phyloP scores from a whole-genome alignment of 805 yeast species.

The Saccharomycopsis oosterbeekiorum region DNA sequence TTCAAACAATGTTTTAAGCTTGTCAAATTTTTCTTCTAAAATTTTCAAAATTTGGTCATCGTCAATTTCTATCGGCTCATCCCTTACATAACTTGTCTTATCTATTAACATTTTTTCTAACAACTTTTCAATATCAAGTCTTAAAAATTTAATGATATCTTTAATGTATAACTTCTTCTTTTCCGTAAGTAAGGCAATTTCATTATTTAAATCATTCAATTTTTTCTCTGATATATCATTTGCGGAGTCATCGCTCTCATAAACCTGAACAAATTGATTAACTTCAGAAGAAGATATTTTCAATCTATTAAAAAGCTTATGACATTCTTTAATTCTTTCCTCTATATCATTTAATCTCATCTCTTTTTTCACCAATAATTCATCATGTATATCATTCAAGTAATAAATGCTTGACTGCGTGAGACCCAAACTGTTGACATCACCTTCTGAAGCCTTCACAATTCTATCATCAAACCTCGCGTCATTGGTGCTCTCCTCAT shows the following conservation, averaged over 20 bases:
- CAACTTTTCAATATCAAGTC: slow-evolving; percentile 45
- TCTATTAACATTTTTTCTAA: slow-evolving; percentile 60
- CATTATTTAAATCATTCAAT: slow-evolving; percentile 42
- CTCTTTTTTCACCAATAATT: slow-evolving; percentile 28
- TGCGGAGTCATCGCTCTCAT: slow-evolving; percentile 24
- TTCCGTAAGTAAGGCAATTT: slow-evolving; percentile 45
- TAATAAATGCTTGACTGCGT: slow-evolving; percentile 20
- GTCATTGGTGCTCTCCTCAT: not conserved
- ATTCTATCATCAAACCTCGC: slow-evolving; percentile 10
- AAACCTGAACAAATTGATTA: slow-evolving; percentile 27
- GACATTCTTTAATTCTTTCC: slow-evolving; percentile 32
- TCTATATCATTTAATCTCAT: slow-evolving; percentile 25
- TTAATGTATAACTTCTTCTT: slow-evolving; percentile 58
- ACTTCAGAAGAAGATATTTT: slow-evolving; percentile 35
- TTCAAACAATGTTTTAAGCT: slow-evolving; percentile 40
- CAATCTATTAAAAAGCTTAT: slow-evolving; percentile 46
- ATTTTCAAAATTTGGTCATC: slow-evolving; percentile 52
- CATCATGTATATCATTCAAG: slow-evolving; percentile 26
- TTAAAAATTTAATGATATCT: slow-evolving; percentile 53
- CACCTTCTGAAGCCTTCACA: slow-evolving; percentile 16
- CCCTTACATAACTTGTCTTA: slow-evolving; percentile 10
- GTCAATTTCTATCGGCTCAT: slow-evolving; percentile 31
- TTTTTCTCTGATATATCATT: slow-evolving; percentile 37
- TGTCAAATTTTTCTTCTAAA: slow-evolving; percentile 54
- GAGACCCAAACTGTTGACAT: slow-evolving; percentile 10